Base-by-base conservation (phyloP, 257 asterid genomes). In the Haberlea rhodopensis region DNA sequence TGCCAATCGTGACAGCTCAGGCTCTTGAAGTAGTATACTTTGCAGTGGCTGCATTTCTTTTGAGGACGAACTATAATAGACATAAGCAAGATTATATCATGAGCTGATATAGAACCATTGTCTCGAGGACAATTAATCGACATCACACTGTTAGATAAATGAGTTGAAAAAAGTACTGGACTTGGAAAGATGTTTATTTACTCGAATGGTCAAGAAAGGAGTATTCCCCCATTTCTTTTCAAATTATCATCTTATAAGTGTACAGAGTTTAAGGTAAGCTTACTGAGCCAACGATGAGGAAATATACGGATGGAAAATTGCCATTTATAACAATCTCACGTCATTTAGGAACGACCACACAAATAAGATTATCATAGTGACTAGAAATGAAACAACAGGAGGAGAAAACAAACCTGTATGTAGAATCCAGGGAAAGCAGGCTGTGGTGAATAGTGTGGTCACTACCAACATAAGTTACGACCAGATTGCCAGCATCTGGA, bases 401-500 rank as follows among this genome's bases (percentile, higher is more conserved):
- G 63, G 69, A 26, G 15, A 40, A 48, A 46, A 46, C 64, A 52
- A 58, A 86, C 96, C 96, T 53, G 79, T 68, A 69, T 21, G 77
- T 63, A 76, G 69, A 73, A 75, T 89, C 94, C 5, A 74, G 77
- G 23, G 96, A 87, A 25, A 92, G 80, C 60, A 89, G 79, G 60
- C 84, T 62, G 70, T 89, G 91, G 77, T 63, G 97, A 72, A 92
- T 85, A 61, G 75, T 67, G 65, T 66, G 78, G 79, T 92, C 94
- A 16, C 49, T 73, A 19, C 89, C 92, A 46, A 94, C 80, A 53
- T 85, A 90, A 19, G 95, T 84, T 24, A 87, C 91, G 0, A 87
- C 90, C 57, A 90, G 78, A 75, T 79, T 83, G 40, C 99, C 99
- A 57, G 99, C 89, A 70, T 94, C 99, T 5, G 99, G 97, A 74